phyloP scores from a whole-genome alignment of 208 protist species.

The Vickermania ingenoplastis region DNA sequence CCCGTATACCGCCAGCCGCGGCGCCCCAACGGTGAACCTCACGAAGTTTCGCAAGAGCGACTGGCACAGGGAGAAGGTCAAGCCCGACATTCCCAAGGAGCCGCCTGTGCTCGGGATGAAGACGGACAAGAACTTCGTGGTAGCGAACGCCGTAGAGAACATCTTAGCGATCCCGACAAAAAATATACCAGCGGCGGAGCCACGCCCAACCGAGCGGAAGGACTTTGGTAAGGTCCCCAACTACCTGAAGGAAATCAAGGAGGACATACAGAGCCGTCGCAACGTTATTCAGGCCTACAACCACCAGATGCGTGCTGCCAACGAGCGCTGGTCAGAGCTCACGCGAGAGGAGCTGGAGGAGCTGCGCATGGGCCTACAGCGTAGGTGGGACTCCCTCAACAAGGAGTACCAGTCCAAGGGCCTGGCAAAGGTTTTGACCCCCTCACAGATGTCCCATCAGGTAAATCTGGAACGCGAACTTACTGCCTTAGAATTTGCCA shows the following conservation, averaged over 20 bases:
- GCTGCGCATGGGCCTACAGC: slow-evolving; percentile 80
- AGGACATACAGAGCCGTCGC: slow-evolving; percentile 69
- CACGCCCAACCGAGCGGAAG: slow-evolving; percentile 44
- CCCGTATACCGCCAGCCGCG: slow-evolving; percentile 57
- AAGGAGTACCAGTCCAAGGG: slow-evolving; percentile 89
- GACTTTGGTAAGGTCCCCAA: slow-evolving; percentile 87
- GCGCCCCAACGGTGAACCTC: slow-evolving; percentile 57
- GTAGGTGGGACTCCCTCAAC: slow-evolving; percentile 84
- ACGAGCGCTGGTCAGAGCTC: slow-evolving; percentile 75
- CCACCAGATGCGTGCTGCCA: slow-evolving; percentile 20
- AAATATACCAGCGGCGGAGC: slow-evolving; percentile 25
- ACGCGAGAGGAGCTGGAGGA: slow-evolving; percentile 61
- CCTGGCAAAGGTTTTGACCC: slow-evolving; percentile 87
- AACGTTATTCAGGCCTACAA: slow-evolving; percentile 31
- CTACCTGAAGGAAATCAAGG: slow-evolving; percentile 89
- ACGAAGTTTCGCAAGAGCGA: slow-evolving; percentile 67
- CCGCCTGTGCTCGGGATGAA: slow-evolving; percentile 89
- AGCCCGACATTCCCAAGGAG: slow-evolving; percentile 73
- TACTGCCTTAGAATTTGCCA: slow-evolving; percentile 74
- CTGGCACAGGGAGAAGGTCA: slow-evolving; percentile 37
- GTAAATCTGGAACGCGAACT: slow-evolving; percentile 77
- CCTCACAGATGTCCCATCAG: slow-evolving; percentile 73
- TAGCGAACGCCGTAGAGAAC: slow-evolving; percentile 91
- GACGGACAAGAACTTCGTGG: slow-evolving; percentile 92
- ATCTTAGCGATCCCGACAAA: slow-evolving; percentile 82